Base-by-base conservation (phyloP, 495 filamentous ascomycete genomes). In the Glonium stellatum region DNA sequence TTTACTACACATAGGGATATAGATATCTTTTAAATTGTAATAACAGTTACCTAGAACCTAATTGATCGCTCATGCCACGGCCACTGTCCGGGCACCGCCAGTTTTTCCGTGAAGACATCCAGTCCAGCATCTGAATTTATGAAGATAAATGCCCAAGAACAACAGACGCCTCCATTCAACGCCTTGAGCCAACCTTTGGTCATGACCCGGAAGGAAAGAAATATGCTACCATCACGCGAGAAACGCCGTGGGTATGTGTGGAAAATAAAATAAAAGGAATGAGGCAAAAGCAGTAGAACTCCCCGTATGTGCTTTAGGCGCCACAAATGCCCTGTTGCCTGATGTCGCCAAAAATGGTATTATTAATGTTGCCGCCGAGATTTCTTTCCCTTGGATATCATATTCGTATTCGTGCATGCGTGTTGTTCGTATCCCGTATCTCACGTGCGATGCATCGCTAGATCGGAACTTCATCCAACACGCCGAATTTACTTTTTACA, bases 401-500 rank as follows among this genome's bases (percentile, higher is more conserved):
- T 25, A 50, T 50, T 19, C 41, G 41, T 46, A 21, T 46, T 21
- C 48, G 19, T 51, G 21, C 21, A 51, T 25, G 48, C 48, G 13
- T 51, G 18, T n/a, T 22, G 48, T 51, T 51, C 25, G 13, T 51
- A 25, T 51, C 13, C 25, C 27, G 8, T 23, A 51, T 13, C 10
- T 23, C 5, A 51, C 10, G 6, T 51, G 25, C 19, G 21, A 27
- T 27, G 31, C 10, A 25, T 31, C 48, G 13, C 31, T 22, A 51
- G 39, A 44, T 44, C 18, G 18, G 27, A 44, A 44, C 1, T 4
- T 44, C 39, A 18, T 44, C 18, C 39, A 4, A 4, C 39, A 18
- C 39, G 27, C 39, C 13, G 18, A 44, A 44, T 44, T 13, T 44
- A 13, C 39, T 2, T 11, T 11, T 54, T 34, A 62, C n/a, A 66